A percentile compares a stretch with the other conserved stretches of the same genome.
Conservation (phyloP, 1,139 yeast genomes). For the Scheffersomyces titani region DNA sequence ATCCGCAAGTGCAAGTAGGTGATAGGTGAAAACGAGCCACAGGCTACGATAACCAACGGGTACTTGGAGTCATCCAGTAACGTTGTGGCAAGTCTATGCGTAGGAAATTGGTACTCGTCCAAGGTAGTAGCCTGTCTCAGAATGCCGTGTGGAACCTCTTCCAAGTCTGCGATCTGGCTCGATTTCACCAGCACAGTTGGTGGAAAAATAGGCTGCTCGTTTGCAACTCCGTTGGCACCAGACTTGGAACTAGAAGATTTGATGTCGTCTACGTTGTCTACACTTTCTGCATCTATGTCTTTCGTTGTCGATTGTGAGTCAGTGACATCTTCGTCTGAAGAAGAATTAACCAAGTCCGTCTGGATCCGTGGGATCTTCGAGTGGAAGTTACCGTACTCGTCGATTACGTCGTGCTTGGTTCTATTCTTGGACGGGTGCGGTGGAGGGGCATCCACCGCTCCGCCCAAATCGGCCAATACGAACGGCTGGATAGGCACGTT, state of each 20-base stretch:
- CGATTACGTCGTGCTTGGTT: conserved; percentile 7
- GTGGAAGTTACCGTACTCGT: conserved; percentile 21
- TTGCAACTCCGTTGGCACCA: conserved; percentile 1
- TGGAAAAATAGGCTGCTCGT: conserved; percentile 25
- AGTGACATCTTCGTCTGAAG: conserved; percentile 32
- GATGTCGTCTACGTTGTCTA: not conserved
- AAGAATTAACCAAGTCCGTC: conserved; percentile 37
- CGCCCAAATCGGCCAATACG: conserved; percentile 74
- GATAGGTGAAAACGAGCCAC: conserved; percentile 96
- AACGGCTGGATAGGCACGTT: conserved; percentile 73
- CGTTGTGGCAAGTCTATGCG: conserved; percentile 75
- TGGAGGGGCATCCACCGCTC: conserved; percentile 73
- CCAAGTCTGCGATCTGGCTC: conserved; percentile 85
- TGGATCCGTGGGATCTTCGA: conserved; percentile 45
- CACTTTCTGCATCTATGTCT: not conserved
- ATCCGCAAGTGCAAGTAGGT: conserved; percentile 91
- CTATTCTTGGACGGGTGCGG: conserved; percentile 45
- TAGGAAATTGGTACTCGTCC: conserved; percentile 75
- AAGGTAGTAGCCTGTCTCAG: conserved; percentile 78
- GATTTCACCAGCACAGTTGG: conserved; percentile 56
- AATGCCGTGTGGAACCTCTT: conserved; percentile 94
- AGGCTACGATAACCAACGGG: conserved; percentile 93
- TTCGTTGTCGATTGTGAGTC: not conserved
- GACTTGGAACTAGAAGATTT: not conserved
- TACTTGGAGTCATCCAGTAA: conserved; percentile 75